Conservation (phyloP, 2,329 filamentous ascomycete genomes). For the Sphaerulina vaccinii region DNA sequence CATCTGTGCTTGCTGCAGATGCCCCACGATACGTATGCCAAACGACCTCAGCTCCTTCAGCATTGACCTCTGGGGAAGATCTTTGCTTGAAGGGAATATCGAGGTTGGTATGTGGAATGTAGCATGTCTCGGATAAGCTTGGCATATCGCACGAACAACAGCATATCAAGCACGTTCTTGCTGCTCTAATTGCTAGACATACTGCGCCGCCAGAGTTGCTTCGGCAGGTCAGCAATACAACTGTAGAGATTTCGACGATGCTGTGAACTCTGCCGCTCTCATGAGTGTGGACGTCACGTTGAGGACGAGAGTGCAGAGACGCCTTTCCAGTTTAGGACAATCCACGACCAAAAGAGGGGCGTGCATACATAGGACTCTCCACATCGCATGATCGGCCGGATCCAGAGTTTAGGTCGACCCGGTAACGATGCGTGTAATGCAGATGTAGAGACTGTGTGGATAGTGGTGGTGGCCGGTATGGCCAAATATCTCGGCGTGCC, state of each 20-base stretch:
- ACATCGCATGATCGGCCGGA: background rate
- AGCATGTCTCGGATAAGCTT: no score
- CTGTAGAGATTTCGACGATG: background rate
- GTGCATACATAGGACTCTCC: background rate
- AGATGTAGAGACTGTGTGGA: no score
- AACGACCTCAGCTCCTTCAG: background rate
- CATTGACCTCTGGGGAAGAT: background rate
- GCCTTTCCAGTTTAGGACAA: background rate
- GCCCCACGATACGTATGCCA: background rate
- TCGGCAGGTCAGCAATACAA: no score
- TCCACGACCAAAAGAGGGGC: background rate
- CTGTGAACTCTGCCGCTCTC: no score
- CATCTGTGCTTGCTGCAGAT: background rate
- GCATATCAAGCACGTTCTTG: background rate
- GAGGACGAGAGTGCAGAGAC: background rate
- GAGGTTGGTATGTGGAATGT: background rate
- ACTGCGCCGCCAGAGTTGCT: no score
- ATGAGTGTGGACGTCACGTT: background rate
- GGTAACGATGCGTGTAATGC: background rate
- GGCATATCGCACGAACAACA: no score
- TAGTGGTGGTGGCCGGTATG: no score
- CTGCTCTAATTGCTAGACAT: background rate
- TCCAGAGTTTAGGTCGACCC: background rate
- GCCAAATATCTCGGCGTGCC: no score
- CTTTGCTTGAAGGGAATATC: background rate